Conservation (phyloP, 1,284 basidiomycete genomes). For the Rhodofomes roseus region DNA sequence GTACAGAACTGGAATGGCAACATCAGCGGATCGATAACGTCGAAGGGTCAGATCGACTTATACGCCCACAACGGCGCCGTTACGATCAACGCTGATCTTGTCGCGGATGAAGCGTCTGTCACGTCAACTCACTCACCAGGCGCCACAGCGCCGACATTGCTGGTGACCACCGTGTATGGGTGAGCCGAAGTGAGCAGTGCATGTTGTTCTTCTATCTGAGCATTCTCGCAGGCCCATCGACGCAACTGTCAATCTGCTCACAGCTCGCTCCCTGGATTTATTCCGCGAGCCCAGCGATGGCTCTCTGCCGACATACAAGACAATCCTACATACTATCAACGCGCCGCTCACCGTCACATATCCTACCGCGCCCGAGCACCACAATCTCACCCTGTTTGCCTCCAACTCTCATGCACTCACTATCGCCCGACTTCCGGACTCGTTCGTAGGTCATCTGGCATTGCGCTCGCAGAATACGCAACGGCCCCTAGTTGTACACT, state of each 20-base stretch:
- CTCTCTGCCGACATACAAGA: neutral
- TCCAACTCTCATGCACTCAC: neutral
- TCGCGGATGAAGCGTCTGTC: neutral
- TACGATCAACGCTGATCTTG: neutral
- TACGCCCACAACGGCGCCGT: neutral
- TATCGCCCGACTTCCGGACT: neutral
- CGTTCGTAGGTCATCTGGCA: neutral
- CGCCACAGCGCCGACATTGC: neutral
- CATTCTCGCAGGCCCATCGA: neutral
- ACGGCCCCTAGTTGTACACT: neutral
- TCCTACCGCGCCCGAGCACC: neutral
- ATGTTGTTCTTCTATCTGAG: too few species aligned
- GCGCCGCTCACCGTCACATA: neutral
- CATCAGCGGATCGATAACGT: neutral
- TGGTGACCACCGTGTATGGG: neutral
- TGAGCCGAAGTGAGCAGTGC: neutral
- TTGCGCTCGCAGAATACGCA: neutral
- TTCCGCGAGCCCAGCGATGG: neutral
- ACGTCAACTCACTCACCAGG: neutral
- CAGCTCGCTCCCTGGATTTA: neutral
- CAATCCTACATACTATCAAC: neutral
- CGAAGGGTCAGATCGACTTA: neutral
- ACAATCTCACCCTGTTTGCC: neutral
- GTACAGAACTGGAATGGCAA: neutral
- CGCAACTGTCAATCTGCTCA: neutral